A percentile compares a stretch with the other conserved stretches of the same genome.
Conservation (phyloP, 129 eudicot genomes). For the Lactuca sativa region DNA sequence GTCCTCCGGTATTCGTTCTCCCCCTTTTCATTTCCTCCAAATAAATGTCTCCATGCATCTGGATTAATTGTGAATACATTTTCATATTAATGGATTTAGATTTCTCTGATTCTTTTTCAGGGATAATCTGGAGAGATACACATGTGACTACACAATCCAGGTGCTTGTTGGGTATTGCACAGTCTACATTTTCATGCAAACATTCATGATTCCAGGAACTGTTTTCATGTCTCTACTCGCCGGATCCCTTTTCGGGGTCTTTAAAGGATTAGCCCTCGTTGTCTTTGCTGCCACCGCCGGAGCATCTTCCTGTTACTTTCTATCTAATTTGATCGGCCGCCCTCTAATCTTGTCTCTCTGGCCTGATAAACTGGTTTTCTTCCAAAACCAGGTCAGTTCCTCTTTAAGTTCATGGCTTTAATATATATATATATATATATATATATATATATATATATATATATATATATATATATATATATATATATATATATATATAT, state of each 20-base stretch:
- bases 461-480: too few species aligned
- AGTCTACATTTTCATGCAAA: constrained; percentile 81
- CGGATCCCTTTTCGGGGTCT: constrained; percentile 81
- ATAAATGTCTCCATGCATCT: too few species aligned
- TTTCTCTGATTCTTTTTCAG: constrained; percentile 27
- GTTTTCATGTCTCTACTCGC: constrained; percentile 86
- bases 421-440: too few species aligned
- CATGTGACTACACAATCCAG: constrained; percentile 74
- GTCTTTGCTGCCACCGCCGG: constrained; percentile 80
- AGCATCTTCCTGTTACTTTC: constrained; percentile 78
- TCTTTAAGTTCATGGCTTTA: background rate
- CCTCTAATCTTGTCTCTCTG: constrained; percentile 70
- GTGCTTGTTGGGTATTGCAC: constrained; percentile 66
- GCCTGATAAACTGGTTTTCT: constrained; percentile 69
- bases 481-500: too few species aligned
- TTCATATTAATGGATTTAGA: background rate
- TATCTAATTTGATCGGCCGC: constrained; percentile 72
- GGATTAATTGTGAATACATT: background rate
- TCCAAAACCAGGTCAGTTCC: constrained; percentile 63
- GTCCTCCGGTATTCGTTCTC: constrained; percentile 48
- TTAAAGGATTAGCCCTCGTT: constrained; percentile 64
- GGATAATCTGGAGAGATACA: constrained; percentile 73
- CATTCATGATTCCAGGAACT: constrained; percentile 91
- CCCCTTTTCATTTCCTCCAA: background rate
- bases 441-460: too few species aligned